phyloP scores from a whole-genome alignment of 805 yeast species.

The Alloascoidea africana region DNA sequence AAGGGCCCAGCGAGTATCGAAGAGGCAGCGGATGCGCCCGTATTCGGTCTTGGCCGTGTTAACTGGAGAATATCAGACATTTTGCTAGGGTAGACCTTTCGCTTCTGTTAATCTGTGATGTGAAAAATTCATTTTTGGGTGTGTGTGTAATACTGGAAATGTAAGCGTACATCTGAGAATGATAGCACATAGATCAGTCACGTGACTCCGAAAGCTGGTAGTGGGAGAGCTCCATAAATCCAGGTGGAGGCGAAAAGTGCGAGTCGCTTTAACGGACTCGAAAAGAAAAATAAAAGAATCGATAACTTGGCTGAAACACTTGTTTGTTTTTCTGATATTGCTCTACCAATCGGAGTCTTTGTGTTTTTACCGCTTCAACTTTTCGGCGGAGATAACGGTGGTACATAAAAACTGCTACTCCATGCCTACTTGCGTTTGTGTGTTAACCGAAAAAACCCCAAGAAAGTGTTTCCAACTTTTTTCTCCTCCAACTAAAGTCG shows the following conservation, averaged over 20 bases:
- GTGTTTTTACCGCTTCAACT: no score
- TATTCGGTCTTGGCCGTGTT: no score
- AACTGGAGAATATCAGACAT: not conserved
- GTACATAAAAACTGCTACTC: no score
- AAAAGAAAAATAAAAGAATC: not conserved
- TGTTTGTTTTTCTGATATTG: not conserved
- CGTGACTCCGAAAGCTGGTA: not conserved
- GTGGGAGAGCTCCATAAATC: not conserved
- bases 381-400: no score
- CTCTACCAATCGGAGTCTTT: not conserved
- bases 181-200: not conserved
- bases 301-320: not conserved
- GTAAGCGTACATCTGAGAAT: not conserved
- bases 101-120: not conserved
- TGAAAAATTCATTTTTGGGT: not conserved
- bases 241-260: not conserved
- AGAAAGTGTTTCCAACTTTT: no score
- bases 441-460: no score
- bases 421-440: no score
- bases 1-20: constrained; percentile 25
- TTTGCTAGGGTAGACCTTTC: not conserved
- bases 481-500: no score
- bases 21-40: constrained; percentile 22
- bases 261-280: not conserved
- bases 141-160: not conserved